Evolutionary conservation across 2,329 filamentous ascomycete species (phyloP), one percentile per base, ranked within the genome.

Genomic region (Cercospora sp.): DNA sequence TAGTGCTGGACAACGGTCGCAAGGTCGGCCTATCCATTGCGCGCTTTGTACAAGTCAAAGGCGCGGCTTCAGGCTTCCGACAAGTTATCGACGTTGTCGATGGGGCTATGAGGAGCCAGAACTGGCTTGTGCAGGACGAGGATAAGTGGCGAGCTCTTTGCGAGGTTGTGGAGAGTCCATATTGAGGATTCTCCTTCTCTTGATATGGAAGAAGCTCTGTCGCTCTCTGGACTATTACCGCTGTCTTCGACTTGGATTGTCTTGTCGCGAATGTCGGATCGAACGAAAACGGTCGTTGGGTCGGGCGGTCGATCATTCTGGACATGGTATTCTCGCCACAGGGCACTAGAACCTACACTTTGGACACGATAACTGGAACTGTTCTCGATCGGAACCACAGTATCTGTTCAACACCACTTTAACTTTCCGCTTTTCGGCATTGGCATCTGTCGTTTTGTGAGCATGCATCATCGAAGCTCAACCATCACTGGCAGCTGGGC

Each of bases 1-100:
- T 91, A 1, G 90, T 96, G 42, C 90, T 96, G 69, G 92, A 97
- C 81, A 91, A 95, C 76, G 92, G 92, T 59, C 90, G 87, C 74
- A 89, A 88, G 71, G 89, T 88, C 57, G 90, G 90, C 8, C 85
- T 97, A 64, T 91, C 90, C 78, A 89, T 97, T 71, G 88, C 92
- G 31, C 90, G 92, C 39, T 92, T 97, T 78, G 94, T 91, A 1
- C 94, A 97, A 76, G 93, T 95, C 76, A 90, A 90, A 67, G 95
- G 94, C n/a, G 94, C 94, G 1, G 93, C 92, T 42, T 95, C 91
- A 74, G 95, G 91, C 73, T 96, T 98, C 81, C 87, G 92, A 77
- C 89, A 88, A 76, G 91, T 97, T 9, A 87, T 96, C 28, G 90
- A 93, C 67, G 90, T 91, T 3, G 84, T 97, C 73, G 86, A 90